Conservation (phyloP, 176 grass and related monocot species). For the Musa schizocarpa region DNA sequence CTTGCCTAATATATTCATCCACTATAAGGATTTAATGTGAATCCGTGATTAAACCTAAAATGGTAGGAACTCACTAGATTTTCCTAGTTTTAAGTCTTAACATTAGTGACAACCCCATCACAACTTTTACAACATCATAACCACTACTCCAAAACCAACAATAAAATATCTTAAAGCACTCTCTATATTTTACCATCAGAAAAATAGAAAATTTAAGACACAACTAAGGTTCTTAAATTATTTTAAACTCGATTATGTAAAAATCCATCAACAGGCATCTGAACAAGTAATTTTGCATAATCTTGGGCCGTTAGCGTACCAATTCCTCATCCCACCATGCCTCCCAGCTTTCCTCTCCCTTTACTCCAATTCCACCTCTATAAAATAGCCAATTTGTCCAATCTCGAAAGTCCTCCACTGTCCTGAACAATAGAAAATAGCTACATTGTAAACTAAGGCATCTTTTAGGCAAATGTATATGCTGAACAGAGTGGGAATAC, state of each 20-base stretch:
- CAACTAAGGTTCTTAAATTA: neutral
- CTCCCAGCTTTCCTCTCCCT: slow-evolving; percentile 99
- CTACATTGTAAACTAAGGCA: neutral
- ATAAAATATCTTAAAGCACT: too few relatives aligned
- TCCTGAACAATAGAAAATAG: slow-evolving; percentile 25
- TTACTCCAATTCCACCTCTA: slow-evolving; percentile 91
- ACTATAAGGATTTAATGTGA: too few relatives aligned
- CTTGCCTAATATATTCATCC: too few relatives aligned
- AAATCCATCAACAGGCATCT: neutral
- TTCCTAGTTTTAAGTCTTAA: too few relatives aligned
- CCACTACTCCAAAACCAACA: too few relatives aligned
- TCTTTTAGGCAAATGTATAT: neutral
- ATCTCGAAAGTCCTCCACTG: slow-evolving; percentile 89
- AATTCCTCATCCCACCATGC: slow-evolving; percentile 96
- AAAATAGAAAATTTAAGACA: too few relatives aligned
- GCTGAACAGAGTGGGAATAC: neutral
- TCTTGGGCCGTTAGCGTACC: slow-evolving; percentile 34
- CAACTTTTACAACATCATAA: too few relatives aligned
- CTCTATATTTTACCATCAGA: too few relatives aligned
- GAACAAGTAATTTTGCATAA: neutral
- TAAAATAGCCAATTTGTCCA: slow-evolving; percentile 99
- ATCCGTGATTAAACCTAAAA: too few relatives aligned
- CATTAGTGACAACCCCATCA: too few relatives aligned
- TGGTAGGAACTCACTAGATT: too few relatives aligned
- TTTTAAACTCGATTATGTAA: neutral